Base-by-base conservation (phyloP, 2,329 filamentous ascomycete genomes). In the Colletotrichum lupini region DNA sequence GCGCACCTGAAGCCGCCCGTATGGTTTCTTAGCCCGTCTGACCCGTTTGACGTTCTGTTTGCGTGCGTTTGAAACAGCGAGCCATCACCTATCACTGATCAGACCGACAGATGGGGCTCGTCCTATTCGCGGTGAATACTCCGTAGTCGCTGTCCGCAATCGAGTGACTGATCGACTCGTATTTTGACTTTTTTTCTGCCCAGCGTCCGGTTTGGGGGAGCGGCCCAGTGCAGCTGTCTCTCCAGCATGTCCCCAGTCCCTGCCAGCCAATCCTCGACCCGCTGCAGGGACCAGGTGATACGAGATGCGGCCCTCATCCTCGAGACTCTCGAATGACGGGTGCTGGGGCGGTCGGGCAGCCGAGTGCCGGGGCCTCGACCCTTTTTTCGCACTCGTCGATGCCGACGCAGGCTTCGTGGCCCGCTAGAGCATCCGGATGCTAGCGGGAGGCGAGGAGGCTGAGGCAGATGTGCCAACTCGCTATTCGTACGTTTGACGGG, bases 41-140 rank as follows among this genome's bases (percentile, higher is more conserved):
- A 35, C 67, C 67, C 71, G 61, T 73, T 73, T 73, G 67, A 71
- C 71, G 26, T 71, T 56, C 67, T 71, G 60, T 61, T 70, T 73
- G 57, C 60, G 56, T 71, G 56, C 61, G 56, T 53, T 37, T 73
- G 71, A 73, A 73, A 73, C 71, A 73, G 71, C 71, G 56, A 71
- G 16, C 28, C 52, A 67, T 71, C 71, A 65, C 71, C 67, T 73
- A 61, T 60, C 71, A 65, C 71, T 60, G 70, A 61, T 56, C 70
- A 73, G 42, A 66, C 67, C 55, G 59, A 64, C 37, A 64, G 37
- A 58, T 24, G 59, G 65, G 30, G 7, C 37, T 42, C 37, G 55
- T 37, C 42, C 19, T 49, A 59, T 7, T 24, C 19, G 16, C 42
- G 19, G 24, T 49, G 32, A 69, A 61, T 35, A 26, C 26, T 26